These are phyloP conservation scores for Calonectria crousiana DNA, from an alignment of 2,329 filamentous ascomycete genomes.

Conservation along the genomic window DNA sequence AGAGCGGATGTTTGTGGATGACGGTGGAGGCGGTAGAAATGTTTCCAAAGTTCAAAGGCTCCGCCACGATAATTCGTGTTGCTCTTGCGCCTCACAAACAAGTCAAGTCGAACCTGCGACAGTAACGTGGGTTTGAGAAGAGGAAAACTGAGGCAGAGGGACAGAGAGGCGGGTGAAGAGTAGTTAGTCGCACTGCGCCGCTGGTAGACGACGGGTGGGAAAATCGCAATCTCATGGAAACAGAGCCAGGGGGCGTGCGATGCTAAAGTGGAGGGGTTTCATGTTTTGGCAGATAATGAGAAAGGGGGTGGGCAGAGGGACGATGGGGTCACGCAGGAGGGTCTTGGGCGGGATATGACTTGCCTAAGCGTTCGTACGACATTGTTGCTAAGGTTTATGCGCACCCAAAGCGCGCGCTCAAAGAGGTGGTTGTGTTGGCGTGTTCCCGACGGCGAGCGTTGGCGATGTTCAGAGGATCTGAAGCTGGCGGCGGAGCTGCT, in stretches of 20 bases:
- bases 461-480: neutral
- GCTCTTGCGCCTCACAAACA: slow-evolving; percentile 15
- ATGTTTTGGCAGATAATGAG: slow-evolving; percentile 32
- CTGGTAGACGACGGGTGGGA: neutral
- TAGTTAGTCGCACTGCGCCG: slow-evolving; percentile 13
- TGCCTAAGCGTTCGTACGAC: slow-evolving; percentile 82
- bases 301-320: slow-evolving; percentile 33
- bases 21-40: slow-evolving; percentile 17
- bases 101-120: slow-evolving; percentile 27
- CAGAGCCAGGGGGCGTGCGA: slow-evolving; percentile 31
- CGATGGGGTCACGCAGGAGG: slow-evolving; percentile 31
- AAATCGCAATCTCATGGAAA: slow-evolving; percentile 26
- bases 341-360: slow-evolving; percentile 49
- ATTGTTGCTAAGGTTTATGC: slow-evolving; percentile 58
- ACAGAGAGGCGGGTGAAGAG: neutral
- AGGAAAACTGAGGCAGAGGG: neutral
- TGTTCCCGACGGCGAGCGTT: neutral
- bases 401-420: slow-evolving; percentile 38
- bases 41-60: slow-evolving; percentile 17
- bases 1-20: neutral
- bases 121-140: slow-evolving; percentile 13
- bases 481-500: neutral
- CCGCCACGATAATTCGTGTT: slow-evolving; percentile 35
- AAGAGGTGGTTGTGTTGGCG: slow-evolving; percentile 25
- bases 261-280: slow-evolving; percentile 39